Evolutionary conservation across 2,329 filamentous ascomycete genomes (phyloP).

Genomic region (Fusarium continuum): DNA sequence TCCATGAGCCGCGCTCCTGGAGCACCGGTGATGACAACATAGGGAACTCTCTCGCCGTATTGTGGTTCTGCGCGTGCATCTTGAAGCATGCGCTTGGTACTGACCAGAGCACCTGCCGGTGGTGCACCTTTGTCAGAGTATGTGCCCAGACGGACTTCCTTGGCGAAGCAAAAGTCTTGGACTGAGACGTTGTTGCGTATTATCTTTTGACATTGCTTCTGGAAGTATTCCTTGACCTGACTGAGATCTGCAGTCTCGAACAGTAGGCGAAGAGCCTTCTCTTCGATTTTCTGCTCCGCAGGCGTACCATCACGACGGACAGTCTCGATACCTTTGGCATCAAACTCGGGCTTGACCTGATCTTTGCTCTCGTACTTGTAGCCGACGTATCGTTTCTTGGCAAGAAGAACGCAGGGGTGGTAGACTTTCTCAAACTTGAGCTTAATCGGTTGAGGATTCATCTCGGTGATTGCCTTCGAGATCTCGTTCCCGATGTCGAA

Average conservation of each 20-base stretch:
- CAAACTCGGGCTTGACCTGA: slow-evolving; percentile 86
- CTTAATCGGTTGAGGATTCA: slow-evolving; percentile 91
- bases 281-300: slow-evolving; percentile 95
- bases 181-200: slow-evolving; percentile 88
- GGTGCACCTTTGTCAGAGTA: slow-evolving; percentile 81
- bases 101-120: slow-evolving; percentile 89
- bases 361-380: slow-evolving; percentile 89
- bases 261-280: slow-evolving; percentile 86
- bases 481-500: slow-evolving; percentile 96
- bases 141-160: slow-evolving; percentile 88
- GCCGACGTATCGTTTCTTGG: slow-evolving; percentile 98
- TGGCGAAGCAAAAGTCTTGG: slow-evolving; percentile 95
- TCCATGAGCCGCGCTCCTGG: slow-evolving; percentile 88
- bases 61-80: slow-evolving; percentile 91
- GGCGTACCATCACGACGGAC: slow-evolving; percentile 94
- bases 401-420: slow-evolving; percentile 89
- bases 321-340: slow-evolving; percentile 98
- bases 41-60: slow-evolving; percentile 93
- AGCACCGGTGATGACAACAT: slow-evolving; percentile 89
- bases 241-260: slow-evolving; percentile 92
- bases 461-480: slow-evolving; percentile 82
- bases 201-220: slow-evolving; percentile 89
- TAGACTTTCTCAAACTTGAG: slow-evolving; percentile 99
- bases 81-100: slow-evolving; percentile 83
- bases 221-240: slow-evolving; percentile 89